Percentiles rank a stretch among this genome's conserved stretches.
phyloP scores from a whole-genome alignment of 345 rosid species.

The Toxicodendron radicans region DNA sequence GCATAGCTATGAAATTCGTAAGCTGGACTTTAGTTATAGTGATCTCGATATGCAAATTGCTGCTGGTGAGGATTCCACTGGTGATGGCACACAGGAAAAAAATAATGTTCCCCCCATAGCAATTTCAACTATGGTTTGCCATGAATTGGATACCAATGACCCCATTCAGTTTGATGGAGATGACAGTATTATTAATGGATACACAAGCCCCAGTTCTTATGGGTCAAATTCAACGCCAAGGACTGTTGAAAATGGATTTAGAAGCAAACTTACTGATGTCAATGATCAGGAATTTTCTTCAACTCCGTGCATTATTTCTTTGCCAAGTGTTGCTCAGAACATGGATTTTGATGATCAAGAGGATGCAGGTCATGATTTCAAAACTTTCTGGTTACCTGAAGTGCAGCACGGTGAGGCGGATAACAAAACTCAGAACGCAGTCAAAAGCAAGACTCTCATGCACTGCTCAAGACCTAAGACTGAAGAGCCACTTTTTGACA shows the following conservation, averaged over 20 bases:
- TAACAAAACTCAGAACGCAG: not conserved
- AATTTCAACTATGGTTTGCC: constrained; percentile 1
- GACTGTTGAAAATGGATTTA: constrained; percentile 12
- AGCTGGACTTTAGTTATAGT: not conserved
- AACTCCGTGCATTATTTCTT: constrained; percentile 14
- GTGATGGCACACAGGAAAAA: not conserved
- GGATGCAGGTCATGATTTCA: constrained; percentile 9
- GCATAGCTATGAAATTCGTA: constrained; percentile 4
- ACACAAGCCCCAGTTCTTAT: constrained; percentile 9
- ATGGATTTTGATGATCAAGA: constrained; percentile 21
- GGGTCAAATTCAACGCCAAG: constrained; percentile 8
- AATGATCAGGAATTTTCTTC: constrained; percentile 22
- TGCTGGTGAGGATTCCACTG: constrained; percentile 17
- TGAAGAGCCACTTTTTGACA: constrained; percentile 4
- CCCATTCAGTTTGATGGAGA: constrained; percentile 10
- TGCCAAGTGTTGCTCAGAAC: constrained; percentile 4
- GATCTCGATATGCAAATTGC: constrained; percentile 9
- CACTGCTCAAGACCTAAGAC: not conserved
- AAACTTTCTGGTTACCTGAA: constrained; percentile 5
- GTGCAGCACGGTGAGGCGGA: not conserved
- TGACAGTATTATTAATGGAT: not conserved
- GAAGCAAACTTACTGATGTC: constrained; percentile 6
- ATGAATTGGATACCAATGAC: not conserved
- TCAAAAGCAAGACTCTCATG: not conserved
- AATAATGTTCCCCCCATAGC: not conserved